Evolutionary conservation across 768 basidiomycete species (phyloP).

Genomic region (Crassisporium funariophilum): DNA sequence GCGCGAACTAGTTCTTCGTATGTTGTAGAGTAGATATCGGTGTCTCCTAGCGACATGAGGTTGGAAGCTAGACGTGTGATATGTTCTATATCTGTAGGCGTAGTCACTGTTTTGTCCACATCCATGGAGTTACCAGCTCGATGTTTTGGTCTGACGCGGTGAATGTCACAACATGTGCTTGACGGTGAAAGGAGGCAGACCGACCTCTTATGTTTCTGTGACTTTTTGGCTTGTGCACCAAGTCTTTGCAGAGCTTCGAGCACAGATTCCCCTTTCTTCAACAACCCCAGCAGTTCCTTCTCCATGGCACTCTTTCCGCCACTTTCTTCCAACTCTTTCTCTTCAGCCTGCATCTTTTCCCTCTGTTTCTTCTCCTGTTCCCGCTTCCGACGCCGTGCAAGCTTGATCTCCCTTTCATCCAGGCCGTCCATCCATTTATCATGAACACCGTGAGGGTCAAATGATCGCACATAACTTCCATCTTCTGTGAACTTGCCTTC

Average conservation of each 20-base stretch:
- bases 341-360: constrained; percentile 71
- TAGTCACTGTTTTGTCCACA: constrained; percentile 46
- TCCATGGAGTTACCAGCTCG: constrained; percentile 44
- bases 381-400: constrained; percentile 74
- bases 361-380: constrained; percentile 72
- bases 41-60: constrained; percentile 84
- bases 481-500: constrained; percentile 97
- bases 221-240: constrained; percentile 57
- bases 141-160: constrained; percentile 28
- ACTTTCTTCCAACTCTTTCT: constrained; percentile 67
- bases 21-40: constrained; percentile 83
- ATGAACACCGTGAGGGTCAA: constrained; percentile 89
- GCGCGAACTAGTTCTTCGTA: constrained; percentile 83
- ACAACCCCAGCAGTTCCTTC: constrained; percentile 65
- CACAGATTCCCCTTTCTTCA: constrained; percentile 91
- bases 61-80: constrained; percentile 88
- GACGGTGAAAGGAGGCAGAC: constrained; percentile 3
- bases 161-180: background rate
- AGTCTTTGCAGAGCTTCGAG: constrained; percentile 87
- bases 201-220: constrained; percentile 32
- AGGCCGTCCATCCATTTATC: constrained; percentile 96
- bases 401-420: constrained; percentile 83
- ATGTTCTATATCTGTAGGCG: constrained; percentile 63
- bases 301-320: constrained; percentile 69
- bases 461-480: constrained; percentile 81